Base-by-base conservation (phyloP, 495 filamentous ascomycete genomes). In the Trichoderma asperelloides region DNA sequence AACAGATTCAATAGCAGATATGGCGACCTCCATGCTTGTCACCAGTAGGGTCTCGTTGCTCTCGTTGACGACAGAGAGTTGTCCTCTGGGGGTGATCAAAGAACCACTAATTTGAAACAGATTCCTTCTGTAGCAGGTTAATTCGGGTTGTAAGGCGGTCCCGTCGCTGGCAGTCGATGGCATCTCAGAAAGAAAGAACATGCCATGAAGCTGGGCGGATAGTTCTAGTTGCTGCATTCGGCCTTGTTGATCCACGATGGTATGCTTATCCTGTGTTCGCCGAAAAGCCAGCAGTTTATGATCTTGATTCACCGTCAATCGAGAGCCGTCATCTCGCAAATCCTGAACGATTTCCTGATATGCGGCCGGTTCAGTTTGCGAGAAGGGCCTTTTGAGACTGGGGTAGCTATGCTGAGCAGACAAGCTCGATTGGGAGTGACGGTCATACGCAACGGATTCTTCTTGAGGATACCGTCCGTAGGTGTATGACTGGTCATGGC, bases 121-220 rank as follows among this genome's bases (percentile, higher is more conserved):
- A 74, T 97, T 97, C 21, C 93, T 86, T 65, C 93, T 90, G 75
- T 97, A 97, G 82, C 93, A 97, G 12, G 92, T 97, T 74, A 97
- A 76, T 79, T 97, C 93, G 51, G 83, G 81, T 47, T 92, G 89
- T 47, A 90, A 76, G 47, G 83, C 78, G 63, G 84, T 83, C 62
- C 87, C 85, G 69, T 91, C 87, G 66, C 83, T 84, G 39, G 84
- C 80, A 47, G 84, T 83, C 28, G 91, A 85, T 16, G 91, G 89
- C 69, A 93, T 89, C 76, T 97, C 93, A 67, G 92, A 92, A 27
- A 97, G 83, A 74, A 96, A 97, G 78, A 97, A 97, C 92, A 96
- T 97, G 75, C 93, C 93, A 74, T 96, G 92, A 55, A 97, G 84
- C 75, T 96, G 92, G 51, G 92, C 92, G 39, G 90, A 85, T 27